Evolutionary conservation across 1,284 basidiomycete genomes (phyloP).

Genomic region (Xerocomus subilludens): DNA sequence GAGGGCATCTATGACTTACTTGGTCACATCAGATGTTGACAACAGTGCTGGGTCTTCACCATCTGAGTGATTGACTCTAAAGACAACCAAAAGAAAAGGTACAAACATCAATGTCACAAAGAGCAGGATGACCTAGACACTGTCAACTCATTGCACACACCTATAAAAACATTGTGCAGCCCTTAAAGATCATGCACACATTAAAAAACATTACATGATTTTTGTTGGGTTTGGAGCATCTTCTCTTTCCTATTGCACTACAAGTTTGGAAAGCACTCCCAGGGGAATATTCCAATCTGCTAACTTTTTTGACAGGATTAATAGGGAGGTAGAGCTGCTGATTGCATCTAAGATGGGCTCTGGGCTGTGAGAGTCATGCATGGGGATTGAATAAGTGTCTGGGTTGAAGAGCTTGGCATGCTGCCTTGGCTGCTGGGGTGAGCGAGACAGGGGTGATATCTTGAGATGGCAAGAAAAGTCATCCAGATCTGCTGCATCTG

Average conservation of each 20-base stretch:
- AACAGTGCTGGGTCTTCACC: conserved; percentile 68
- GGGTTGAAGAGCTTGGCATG: conserved; percentile 74
- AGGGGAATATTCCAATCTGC: conserved; percentile 75
- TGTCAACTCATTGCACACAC: conserved; percentile 56
- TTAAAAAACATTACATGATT: too few relatives aligned
- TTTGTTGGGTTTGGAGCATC: too few relatives aligned
- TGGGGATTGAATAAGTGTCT: conserved; percentile 71
- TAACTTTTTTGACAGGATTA: conserved; percentile 92
- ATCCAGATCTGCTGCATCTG: conserved; percentile 70
- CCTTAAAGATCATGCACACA: too few relatives aligned
- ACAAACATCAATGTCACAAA: conserved; percentile 96
- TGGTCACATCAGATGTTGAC: conserved; percentile 79
- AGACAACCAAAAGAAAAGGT: conserved; percentile 88
- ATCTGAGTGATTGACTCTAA: conserved; percentile 77
- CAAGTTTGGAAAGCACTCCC: conserved; percentile 86
- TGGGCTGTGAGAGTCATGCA: conserved; percentile 70
- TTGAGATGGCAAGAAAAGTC: conserved; percentile 76
- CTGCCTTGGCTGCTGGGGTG: conserved; percentile 53
- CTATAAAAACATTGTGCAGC: too few relatives aligned
- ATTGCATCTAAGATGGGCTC: conserved; percentile 69
- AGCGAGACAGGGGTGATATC: conserved; percentile 65
- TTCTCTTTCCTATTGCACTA: conserved; percentile 95
- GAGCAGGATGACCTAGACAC: conserved; percentile 87
- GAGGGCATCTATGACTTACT: conserved; percentile 62
- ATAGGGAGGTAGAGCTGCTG: conserved; percentile 72